A percentile compares a stretch with the other conserved stretches of the same genome.
phyloP scores from a whole-genome alignment of 768 basidiomycete genomes.

The Podaxis rugospora region DNA sequence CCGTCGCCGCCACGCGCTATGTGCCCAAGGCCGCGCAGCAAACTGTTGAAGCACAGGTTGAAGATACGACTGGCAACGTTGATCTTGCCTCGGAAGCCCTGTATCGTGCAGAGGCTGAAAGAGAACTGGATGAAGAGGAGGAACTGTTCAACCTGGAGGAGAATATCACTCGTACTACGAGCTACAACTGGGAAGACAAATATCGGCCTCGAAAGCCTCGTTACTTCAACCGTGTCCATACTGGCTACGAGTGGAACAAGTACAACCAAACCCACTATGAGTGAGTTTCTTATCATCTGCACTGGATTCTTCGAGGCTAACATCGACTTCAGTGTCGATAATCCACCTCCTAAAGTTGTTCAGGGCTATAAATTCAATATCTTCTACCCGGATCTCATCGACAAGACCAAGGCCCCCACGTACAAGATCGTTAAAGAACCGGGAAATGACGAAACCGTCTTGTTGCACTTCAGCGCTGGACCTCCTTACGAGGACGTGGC shows the following conservation, averaged over 20 bases:
- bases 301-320: conserved; percentile 12
- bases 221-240: conserved; percentile 98
- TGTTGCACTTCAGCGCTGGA: conserved; percentile 92
- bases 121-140: conserved; percentile 93
- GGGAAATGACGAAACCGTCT: conserved; percentile 92
- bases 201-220: conserved; percentile 95
- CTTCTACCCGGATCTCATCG: conserved; percentile 98
- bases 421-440: conserved; percentile 94
- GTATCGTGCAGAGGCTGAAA: conserved; percentile 88
- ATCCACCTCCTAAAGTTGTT: conserved; percentile 98
- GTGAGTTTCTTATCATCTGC: conserved; percentile 43
- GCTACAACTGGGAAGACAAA: conserved; percentile 99
- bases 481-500: conserved; percentile 99
- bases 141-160: conserved; percentile 94
- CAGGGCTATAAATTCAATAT: conserved; percentile 99
- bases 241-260: conserved; percentile 99
- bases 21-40: conserved; percentile 72
- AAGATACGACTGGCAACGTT: conserved; percentile 56
- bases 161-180: conserved; percentile 73
- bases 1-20: conserved; percentile 82
- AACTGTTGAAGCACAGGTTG: conserved; percentile 48
- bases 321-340: conserved; percentile 69
- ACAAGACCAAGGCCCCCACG: conserved; percentile 94
- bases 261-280: conserved; percentile 99
- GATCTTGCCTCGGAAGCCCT: conserved; percentile 88